Conservation (phyloP, 495 filamentous ascomycete genomes). For the Aspergillus sparsus region DNA sequence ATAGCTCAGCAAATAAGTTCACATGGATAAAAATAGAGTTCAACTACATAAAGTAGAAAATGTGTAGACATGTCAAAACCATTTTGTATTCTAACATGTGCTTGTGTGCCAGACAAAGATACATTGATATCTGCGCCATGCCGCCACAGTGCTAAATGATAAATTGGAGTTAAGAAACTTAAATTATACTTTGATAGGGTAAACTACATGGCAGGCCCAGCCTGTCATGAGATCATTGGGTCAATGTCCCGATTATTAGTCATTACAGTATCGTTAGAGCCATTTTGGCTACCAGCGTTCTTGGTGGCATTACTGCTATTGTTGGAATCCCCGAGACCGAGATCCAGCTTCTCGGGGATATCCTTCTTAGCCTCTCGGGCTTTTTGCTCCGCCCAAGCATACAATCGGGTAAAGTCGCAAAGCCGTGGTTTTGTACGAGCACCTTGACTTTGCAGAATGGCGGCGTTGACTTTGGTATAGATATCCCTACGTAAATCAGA, state of each 20-base stretch:
- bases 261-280: constrained; percentile 46
- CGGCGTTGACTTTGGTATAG: constrained; percentile 79
- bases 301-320: constrained; percentile 32
- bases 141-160: too few species aligned
- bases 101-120: too few species aligned
- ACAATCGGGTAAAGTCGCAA: constrained; percentile 72
- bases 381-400: constrained; percentile 81
- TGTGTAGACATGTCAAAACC: not conserved
- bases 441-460: constrained; percentile 71
- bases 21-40: too few species aligned
- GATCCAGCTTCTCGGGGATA: constrained; percentile 68
- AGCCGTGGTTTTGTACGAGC: constrained; percentile 78
- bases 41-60: too few species aligned
- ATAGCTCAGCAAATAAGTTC: too few species aligned
- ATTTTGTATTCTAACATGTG: too few species aligned
- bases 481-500: constrained; percentile 80
- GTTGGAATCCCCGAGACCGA: constrained; percentile 61
- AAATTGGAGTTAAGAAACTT: too few species aligned
- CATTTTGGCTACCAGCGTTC: constrained; percentile 33
- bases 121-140: too few species aligned
- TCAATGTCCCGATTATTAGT: constrained; percentile 54
- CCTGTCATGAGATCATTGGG: constrained; percentile 56
- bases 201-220: constrained; percentile 10
- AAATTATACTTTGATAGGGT: not conserved
- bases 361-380: constrained; percentile 72